Conservation (phyloP, 495 filamentous ascomycete species). For the Podospora australis region DNA sequence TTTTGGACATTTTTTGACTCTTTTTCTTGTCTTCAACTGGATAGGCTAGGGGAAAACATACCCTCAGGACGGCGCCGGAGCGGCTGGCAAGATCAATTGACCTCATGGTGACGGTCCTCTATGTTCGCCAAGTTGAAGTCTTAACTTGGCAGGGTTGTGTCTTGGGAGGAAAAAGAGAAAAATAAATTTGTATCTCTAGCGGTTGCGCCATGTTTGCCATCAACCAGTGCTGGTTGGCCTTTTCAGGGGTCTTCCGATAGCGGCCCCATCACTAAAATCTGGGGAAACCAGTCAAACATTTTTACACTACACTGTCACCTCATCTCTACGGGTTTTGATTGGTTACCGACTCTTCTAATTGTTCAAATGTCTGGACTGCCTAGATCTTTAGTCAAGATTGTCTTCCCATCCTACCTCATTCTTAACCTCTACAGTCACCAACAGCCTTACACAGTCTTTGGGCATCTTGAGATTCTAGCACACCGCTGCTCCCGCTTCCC, state of each 20-base stretch:
- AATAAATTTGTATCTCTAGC: not conserved
- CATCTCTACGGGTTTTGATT: too few relatives aligned
- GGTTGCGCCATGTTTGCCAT: slow-evolving; percentile 9
- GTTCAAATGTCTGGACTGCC: too few relatives aligned
- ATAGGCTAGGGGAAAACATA: slow-evolving; percentile 10
- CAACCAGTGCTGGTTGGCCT: not conserved
- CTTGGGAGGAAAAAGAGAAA: slow-evolving; percentile 13
- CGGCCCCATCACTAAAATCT: slow-evolving; percentile 11
- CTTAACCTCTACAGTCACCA: too few relatives aligned
- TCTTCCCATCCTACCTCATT: too few relatives aligned
- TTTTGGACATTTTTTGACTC: not conserved
- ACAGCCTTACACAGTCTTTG: too few relatives aligned
- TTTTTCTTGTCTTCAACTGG: not conserved
- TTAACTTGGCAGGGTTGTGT: slow-evolving; percentile 7
- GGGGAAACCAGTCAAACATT: too few relatives aligned
- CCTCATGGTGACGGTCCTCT: slow-evolving; percentile 25
- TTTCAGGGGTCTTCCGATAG: slow-evolving; percentile 10
- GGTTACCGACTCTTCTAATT: too few relatives aligned
- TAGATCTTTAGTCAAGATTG: too few relatives aligned
- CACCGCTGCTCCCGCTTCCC: too few relatives aligned
- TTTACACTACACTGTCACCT: too few relatives aligned
- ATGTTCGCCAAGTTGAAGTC: slow-evolving; percentile 8
- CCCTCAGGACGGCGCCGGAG: slow-evolving; percentile 29
- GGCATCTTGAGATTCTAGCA: too few relatives aligned
- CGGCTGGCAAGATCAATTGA: slow-evolving; percentile 35